A percentile compares a stretch with the other conserved stretches of the same genome.
phyloP scores from a whole-genome alignment of 1,284 basidiomycete genomes.

The Exobasidium cylindrosporum region DNA sequence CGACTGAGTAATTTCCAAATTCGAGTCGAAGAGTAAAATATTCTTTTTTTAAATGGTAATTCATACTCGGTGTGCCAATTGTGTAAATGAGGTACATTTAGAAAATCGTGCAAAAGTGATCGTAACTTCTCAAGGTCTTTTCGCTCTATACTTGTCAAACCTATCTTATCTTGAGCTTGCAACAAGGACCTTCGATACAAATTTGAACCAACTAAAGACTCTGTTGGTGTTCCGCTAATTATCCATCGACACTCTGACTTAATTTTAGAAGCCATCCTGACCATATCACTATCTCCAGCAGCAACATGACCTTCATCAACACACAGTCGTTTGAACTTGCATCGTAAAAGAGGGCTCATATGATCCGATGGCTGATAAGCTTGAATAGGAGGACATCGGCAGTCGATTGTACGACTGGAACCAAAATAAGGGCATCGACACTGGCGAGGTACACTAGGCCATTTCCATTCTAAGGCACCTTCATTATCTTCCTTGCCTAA shows the following conservation, averaged over 20 bases:
- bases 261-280: slow-evolving; percentile 19
- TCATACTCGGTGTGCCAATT: slow-evolving; percentile 22
- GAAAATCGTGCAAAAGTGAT: slow-evolving; percentile 21
- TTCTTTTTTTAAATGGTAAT: not conserved
- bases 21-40: slow-evolving; percentile 19
- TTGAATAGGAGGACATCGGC: slow-evolving; percentile 5
- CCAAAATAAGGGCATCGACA: slow-evolving; percentile 11
- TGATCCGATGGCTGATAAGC: slow-evolving; percentile 2
- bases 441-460: slow-evolving; percentile 6
- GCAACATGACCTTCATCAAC: slow-evolving; percentile 29
- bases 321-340: slow-evolving; percentile 23
- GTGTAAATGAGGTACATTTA: slow-evolving; percentile 12
- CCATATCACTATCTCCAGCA: slow-evolving; percentile 22
- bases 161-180: not conserved
- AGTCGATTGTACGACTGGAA: slow-evolving; percentile 6
- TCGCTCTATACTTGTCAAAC: slow-evolving; percentile 14
- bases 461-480: slow-evolving; percentile 17
- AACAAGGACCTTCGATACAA: not conserved
- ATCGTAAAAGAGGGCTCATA: slow-evolving; percentile 19
- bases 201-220: slow-evolving; percentile 16
- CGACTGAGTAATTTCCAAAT: slow-evolving; percentile 18
- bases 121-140: slow-evolving; percentile 25
- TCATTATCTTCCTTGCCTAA: slow-evolving; percentile 25
- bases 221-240: slow-evolving; percentile 27
- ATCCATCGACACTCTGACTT: slow-evolving; percentile 29